These are phyloP conservation scores for Silene vulgaris DNA, from an alignment of 179 eudicot genomes.

Conservation along the genomic window DNA sequence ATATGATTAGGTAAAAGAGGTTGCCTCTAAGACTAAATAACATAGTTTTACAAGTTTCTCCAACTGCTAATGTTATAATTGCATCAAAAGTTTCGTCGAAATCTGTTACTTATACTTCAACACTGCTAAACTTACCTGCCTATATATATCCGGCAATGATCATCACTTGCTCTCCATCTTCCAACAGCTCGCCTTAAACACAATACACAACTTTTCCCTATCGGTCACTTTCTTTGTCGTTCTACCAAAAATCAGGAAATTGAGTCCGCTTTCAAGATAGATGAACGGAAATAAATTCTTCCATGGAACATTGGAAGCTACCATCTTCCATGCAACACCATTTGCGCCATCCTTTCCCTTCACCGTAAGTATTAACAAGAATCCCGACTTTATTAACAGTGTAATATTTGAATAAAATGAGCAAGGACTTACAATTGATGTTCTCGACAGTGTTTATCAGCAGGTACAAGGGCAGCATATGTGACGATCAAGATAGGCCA, in stretches of 20 bases:
- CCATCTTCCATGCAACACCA: conserved; percentile 76
- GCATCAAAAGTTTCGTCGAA: conserved; percentile 33
- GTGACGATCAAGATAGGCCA: conserved; percentile 68
- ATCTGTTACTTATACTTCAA: conserved; percentile 34
- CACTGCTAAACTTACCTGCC: conserved; percentile 20
- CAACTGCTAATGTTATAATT: conserved; percentile 29
- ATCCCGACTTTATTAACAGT: not conserved
- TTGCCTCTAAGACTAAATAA: conserved; percentile 49
- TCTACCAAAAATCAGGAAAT: not conserved
- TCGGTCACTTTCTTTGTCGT: conserved; percentile 8
- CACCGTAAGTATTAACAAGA: conserved; percentile 38
- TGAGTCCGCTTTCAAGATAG: not conserved
- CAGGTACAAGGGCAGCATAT: conserved; percentile 48
- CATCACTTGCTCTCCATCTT: not conserved
- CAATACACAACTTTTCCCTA: too few relatives aligned
- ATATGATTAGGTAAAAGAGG: conserved; percentile 26
- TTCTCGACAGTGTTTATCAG: conserved; percentile 56
- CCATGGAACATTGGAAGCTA: conserved; percentile 88
- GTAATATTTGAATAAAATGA: not conserved
- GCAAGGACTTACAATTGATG: conserved; percentile 8
- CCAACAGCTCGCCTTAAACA: conserved; percentile 9
- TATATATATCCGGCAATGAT: conserved; percentile 22
- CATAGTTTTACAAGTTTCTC: conserved; percentile 41
- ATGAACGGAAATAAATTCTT: conserved; percentile 60
- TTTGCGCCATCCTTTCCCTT: conserved; percentile 46